These are phyloP conservation scores for Trypanosoma scelopori DNA, from an alignment of 208 protist species.

Conservation along the genomic window DNA sequence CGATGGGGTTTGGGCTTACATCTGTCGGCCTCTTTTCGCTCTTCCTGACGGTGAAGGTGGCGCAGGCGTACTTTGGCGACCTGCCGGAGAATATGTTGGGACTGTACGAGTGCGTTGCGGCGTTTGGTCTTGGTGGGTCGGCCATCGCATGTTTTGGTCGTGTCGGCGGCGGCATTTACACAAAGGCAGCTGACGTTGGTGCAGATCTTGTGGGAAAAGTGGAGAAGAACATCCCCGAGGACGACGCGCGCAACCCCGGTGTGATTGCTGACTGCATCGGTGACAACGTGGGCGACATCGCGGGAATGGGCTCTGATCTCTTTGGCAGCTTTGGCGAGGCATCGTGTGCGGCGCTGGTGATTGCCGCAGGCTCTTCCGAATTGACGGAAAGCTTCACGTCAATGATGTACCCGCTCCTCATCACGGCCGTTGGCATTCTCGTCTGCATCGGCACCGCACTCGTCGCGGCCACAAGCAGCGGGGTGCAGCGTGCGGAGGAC, in stretches of 20 bases:
- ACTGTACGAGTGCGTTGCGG: slow-evolving; percentile 87
- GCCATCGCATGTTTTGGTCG: slow-evolving; percentile 96
- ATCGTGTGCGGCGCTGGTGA: slow-evolving; percentile 92
- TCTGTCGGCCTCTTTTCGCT: slow-evolving; percentile 81
- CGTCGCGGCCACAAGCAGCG: slow-evolving; percentile 55
- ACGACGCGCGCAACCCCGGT: slow-evolving; percentile 96
- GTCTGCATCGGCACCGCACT: slow-evolving; percentile 75
- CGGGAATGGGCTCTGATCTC: slow-evolving; percentile 94
- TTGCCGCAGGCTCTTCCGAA: slow-evolving; percentile 62
- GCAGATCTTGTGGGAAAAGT: slow-evolving; percentile 96
- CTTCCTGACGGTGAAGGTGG: slow-evolving; percentile 69
- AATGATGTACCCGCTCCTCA: slow-evolving; percentile 90
- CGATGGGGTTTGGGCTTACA: slow-evolving; percentile 87
- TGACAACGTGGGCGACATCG: slow-evolving; percentile 96
- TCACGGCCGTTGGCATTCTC: slow-evolving; percentile 74
- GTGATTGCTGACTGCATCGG: slow-evolving; percentile 96
- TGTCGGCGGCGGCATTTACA: slow-evolving; percentile 96
- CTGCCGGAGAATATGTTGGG: slow-evolving; percentile 37
- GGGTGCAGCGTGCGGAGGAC: slow-evolving; percentile 50
- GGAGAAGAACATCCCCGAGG: slow-evolving; percentile 95
- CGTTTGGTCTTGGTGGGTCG: slow-evolving; percentile 95
- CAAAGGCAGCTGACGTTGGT: slow-evolving; percentile 95
- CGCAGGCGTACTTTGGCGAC: slow-evolving; percentile 62
- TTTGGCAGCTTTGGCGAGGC: slow-evolving; percentile 96
- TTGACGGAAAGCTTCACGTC: slow-evolving; percentile 64